Percentiles rank a stretch among this genome's conserved stretches.
phyloP scores from a whole-genome alignment of 345 rosid genomes.

The Isatis tinctoria region DNA sequence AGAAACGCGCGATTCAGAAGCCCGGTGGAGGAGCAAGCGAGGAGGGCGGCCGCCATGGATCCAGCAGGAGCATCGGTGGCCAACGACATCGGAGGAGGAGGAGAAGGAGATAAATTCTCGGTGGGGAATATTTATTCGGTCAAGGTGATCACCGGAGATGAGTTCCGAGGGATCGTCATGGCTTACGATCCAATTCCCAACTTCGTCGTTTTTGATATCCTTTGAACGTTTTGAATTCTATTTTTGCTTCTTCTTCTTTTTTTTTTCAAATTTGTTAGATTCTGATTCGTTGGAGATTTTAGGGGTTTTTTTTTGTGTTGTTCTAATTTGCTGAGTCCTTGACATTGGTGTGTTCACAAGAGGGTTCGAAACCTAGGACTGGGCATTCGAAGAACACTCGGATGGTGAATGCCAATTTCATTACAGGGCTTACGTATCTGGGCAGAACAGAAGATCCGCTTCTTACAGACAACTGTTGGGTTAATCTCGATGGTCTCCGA shows the following conservation, averaged over 20 bases:
- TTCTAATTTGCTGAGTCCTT: slow-evolving; percentile 29
- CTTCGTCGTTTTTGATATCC: slow-evolving; percentile 97
- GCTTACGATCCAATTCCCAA: slow-evolving; percentile 88
- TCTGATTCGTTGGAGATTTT: not conserved
- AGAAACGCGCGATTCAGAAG: slow-evolving; percentile 22
- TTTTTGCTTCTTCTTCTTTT: no score
- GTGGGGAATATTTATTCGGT: slow-evolving; percentile 86
- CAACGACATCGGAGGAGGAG: slow-evolving; percentile 13
- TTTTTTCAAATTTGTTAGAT: not conserved
- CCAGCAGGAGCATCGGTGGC: slow-evolving; percentile 36
- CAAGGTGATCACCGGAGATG: slow-evolving; percentile 88
- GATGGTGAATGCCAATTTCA: slow-evolving; percentile 75
- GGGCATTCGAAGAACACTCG: slow-evolving; percentile 70
- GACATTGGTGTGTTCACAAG: slow-evolving; percentile 55
- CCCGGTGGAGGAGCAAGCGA: slow-evolving; percentile 15
- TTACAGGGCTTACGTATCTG: slow-evolving; percentile 54
- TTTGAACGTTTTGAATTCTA: no score
- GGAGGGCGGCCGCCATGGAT: slow-evolving; percentile 38
- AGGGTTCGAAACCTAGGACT: slow-evolving; percentile 51
- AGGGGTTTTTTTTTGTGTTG: not conserved
- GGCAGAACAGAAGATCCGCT: slow-evolving; percentile 88
- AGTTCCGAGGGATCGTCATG: slow-evolving; percentile 83
- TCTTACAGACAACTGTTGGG: slow-evolving; percentile 52
- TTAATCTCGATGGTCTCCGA: slow-evolving; percentile 58
- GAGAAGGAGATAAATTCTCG: slow-evolving; percentile 60